Base-by-base conservation (phyloP, 371 early-diverging fungal species). In the Capniomyces stellatus region DNA sequence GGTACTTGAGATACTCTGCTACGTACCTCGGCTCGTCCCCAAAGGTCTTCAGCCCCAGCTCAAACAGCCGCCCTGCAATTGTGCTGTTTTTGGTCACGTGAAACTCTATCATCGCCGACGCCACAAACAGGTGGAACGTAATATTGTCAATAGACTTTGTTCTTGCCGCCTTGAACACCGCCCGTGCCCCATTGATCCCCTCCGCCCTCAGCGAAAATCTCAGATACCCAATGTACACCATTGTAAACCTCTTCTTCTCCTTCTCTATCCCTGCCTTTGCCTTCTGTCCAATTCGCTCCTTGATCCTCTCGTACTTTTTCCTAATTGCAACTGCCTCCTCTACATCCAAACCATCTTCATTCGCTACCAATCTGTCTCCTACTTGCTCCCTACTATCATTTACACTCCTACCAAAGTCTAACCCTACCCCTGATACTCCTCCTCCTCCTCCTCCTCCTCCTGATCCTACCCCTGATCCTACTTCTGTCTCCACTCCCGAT, bases 51-150 rank as follows among this genome's bases (percentile, higher is more conserved):
- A 86, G 70, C 13, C 90, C 92, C 19, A 85, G 63, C 60, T 89
- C 88, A 66, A 96, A 92, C n/a, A 96, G 79, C 56, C 83, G 83
- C 46, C 85, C 88, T 0, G 94, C 90, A 53, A 93, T 76, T 2
- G 58, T 69, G 0, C 81, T 67, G 55, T 89, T 87, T 65, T 90
- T 89, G 57, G 79, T 87, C 55, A 82, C 77, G 59, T 92, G 85
- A 62, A 85, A 89, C 70, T 95, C 96, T 86, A 93, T 85, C 52
- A 89, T 59, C 2, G 93, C 96, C 70, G 69, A 41, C 3, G 52
- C 54, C 21, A 56, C 82, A 67, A 79, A 92, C 2, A 94, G 75
- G 55, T 92, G 91, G 60, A 83, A 82, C 2, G 88, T 86, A 31
- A 69, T 49, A 25, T 63, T 58, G 8, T 80, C 75, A 46, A 82